Base-by-base conservation (phyloP, 2,329 filamentous ascomycete genomes). In the Pezicula rhizophila region DNA sequence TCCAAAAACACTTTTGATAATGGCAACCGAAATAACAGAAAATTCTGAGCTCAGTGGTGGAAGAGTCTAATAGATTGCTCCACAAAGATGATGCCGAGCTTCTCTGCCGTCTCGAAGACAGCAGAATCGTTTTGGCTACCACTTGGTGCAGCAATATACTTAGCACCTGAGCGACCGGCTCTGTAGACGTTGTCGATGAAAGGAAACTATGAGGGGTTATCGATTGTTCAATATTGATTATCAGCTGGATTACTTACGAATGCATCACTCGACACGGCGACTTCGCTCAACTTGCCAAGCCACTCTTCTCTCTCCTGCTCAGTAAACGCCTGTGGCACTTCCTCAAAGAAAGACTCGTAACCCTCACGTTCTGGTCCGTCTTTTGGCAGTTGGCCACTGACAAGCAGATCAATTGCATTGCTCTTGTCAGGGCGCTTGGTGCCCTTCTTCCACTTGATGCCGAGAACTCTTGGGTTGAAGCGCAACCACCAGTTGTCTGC, bases 401-500 rank as follows among this genome's bases (percentile, higher is more conserved):
- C 93, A 56, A 97, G 82, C 64, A 97, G 77, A 67, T 97, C 93
- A 64, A 97, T 96, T 57, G 91, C 92, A 68, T 99, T 99, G 76
- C 87, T 95, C 82, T 97, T 99, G 69, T 96, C 92, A 42, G 93
- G 80, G 50, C 93, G 84, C 83, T 97, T 97, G 65, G 87, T 89
- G 62, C 93, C 92, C 75, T 93, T 92, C 80, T 96, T 96, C 89
- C 90, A 99, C 75, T 92, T 88, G 68, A 99, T 85, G 64, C 75
- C 78, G 44, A 97, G 78, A 11, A 93, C 88, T 46, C 89, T 85
- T 60, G 89, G 85, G 75, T 96, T 88, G 82, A 97, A 97, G 63
- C 93, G 87, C 78, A 99, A 87, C 93, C 92, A 99, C 92, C 92
- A 97, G 78, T 95, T 96, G 71, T 99, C 93, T 43, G 91, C 89